Evolutionary conservation across 129 eudicot species (phyloP), one percentile per base, ranked within the genome.

Genomic region (Helianthus annuus): DNA sequence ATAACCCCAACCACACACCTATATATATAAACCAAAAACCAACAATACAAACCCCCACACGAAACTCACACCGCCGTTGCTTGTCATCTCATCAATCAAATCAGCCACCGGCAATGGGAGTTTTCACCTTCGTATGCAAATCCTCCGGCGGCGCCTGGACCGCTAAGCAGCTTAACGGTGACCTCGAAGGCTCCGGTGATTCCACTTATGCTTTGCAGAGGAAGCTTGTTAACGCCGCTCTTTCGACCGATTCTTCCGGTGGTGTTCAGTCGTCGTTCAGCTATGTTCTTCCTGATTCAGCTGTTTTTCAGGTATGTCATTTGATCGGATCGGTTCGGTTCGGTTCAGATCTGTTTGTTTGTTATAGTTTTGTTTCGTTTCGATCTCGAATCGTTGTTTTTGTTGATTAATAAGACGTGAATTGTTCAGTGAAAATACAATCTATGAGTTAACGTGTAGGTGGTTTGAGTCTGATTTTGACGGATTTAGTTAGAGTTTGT

Each of bases 231-330:
- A 84, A 85, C 15, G 83, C 82, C 71, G 95, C 89, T 52, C 79
- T 85, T 29, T 73, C 84, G 15, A 36, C 71, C 61, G 97, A 85
- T 34, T 83, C 87, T 64, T 87, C 91, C 54, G 95, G 91, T 52
- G 89, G 82, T 11, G 91, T 90, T 45, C 95, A 85, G 67, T 80
- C 91, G 2, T 90, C 97, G 4, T 90, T 90, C 85, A 85, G 91
- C 69, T 80, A 78, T 22, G 85, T 90, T 12, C 79, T 89, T 10
- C 91, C 91, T 14, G 52, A 85, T 54, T 87, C 95, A 3, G 97
- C 91, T 46, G 95, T 90, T 57, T 85, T 87, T 51, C 97, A 90
- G 95, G 97, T 90, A 48, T 24, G 5, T 24, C 15, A 0, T 48
- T 5, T 10, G 32, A 7, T 14, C 10, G 8, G 2, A 45, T 36